These are phyloP conservation scores for Suhomyces prunicola DNA, from an alignment of 805 yeast species.

Conservation along the genomic window DNA sequence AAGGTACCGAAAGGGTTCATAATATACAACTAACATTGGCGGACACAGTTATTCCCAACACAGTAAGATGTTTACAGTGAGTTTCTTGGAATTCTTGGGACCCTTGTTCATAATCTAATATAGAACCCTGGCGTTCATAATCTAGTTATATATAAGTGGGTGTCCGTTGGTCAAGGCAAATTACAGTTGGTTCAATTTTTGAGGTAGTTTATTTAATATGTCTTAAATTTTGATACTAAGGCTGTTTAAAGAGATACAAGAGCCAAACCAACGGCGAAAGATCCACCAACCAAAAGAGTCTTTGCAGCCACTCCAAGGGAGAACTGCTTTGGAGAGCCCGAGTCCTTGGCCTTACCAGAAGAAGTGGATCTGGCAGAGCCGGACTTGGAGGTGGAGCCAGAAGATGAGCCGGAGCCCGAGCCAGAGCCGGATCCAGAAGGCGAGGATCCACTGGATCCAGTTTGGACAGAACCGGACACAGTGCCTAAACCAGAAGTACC, in stretches of 20 bases:
- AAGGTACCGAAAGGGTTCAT: background rate
- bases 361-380: constrained; percentile 12
- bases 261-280: constrained; percentile 27
- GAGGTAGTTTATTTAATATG: too few relatives aligned
- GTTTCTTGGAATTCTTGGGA: background rate
- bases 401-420: constrained; percentile 10
- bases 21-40: background rate
- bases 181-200: too few relatives aligned
- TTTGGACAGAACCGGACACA: constrained; percentile 32
- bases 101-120: background rate
- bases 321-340: constrained; percentile 15
- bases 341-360: constrained; percentile 17
- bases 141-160: background rate
- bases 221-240: background rate
- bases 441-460: constrained; percentile 32
- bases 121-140: background rate
- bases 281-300: constrained; percentile 20
- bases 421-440: constrained; percentile 10
- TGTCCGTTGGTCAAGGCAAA: too few relatives aligned
- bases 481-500: constrained; percentile 69
- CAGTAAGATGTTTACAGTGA: background rate
- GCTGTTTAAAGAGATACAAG: constrained; percentile 16
- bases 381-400: constrained; percentile 3
- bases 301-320: constrained; percentile 16
- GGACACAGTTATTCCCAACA: background rate